Conservation (phyloP, 2,329 filamentous ascomycete species). For the Volutella citrinella region DNA sequence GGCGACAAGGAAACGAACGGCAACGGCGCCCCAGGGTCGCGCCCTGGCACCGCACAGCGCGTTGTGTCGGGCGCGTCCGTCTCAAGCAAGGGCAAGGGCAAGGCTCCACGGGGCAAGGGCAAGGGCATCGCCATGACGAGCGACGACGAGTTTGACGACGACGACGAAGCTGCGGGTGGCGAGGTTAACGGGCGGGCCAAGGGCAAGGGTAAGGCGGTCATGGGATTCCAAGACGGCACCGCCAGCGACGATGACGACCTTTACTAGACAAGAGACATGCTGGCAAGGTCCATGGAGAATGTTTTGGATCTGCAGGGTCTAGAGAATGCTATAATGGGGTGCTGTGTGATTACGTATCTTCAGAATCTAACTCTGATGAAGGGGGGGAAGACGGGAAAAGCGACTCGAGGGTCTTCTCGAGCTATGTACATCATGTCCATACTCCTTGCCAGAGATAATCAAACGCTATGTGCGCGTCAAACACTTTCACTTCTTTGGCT, state of each 20-base stretch:
- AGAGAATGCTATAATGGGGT: too few species aligned
- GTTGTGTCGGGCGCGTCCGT: slow-evolving; percentile 26
- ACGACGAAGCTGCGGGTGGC: slow-evolving; percentile 30
- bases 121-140: slow-evolving; percentile 32
- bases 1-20: slow-evolving; percentile 39
- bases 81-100: slow-evolving; percentile 32
- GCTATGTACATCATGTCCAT: too few species aligned
- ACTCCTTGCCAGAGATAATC: too few species aligned
- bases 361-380: too few species aligned
- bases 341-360: too few species aligned
- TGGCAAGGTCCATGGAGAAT: too few species aligned
- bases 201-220: slow-evolving; percentile 55
- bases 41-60: slow-evolving; percentile 14
- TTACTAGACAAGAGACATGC: slow-evolving; percentile 39
- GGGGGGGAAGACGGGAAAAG: too few species aligned
- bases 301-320: too few species aligned
- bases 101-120: slow-evolving; percentile 28
- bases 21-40: slow-evolving; percentile 19
- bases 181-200: slow-evolving; percentile 37
- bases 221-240: slow-evolving; percentile 50
- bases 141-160: slow-evolving; percentile 33
- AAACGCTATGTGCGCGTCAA: too few species aligned
- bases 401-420: too few species aligned
- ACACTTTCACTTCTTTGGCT: too few species aligned
- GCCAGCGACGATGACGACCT: slow-evolving; percentile 56